phyloP scores from a whole-genome alignment of 2,329 filamentous ascomycete genomes.

The Westerdykella sp. region DNA sequence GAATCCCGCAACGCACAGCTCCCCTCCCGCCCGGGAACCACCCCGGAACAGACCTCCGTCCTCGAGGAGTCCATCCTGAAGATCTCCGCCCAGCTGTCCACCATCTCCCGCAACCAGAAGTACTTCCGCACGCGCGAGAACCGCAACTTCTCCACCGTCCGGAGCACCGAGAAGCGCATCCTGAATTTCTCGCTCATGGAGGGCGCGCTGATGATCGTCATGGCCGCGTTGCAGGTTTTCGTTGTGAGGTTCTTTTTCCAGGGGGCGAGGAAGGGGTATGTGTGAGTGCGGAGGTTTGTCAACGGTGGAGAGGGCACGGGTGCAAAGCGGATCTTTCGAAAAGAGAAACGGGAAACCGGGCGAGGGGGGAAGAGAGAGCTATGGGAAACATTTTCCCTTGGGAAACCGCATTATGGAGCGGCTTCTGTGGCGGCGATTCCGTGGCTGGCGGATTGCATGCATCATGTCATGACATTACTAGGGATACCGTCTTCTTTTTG shows the following conservation, averaged over 20 bases:
- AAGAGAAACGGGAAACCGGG: no score
- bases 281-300: not conserved
- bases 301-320: no score
- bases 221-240: slow-evolving; percentile 95
- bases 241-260: slow-evolving; percentile 99
- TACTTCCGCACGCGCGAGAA: slow-evolving; percentile 99
- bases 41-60: slow-evolving; percentile 78
- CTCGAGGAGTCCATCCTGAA: slow-evolving; percentile 95
- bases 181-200: slow-evolving; percentile 97
- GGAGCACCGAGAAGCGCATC: slow-evolving; percentile 90
- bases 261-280: slow-evolving; percentile 60
- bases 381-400: no score
- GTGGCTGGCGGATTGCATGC: no score
- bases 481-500: no score
- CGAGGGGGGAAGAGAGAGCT: no score
- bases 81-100: slow-evolving; percentile 85
- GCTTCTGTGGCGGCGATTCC: no score
- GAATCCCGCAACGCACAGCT: slow-evolving; percentile 70
- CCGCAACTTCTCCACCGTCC: slow-evolving; percentile 95
- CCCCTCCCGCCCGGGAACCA: slow-evolving; percentile 80
- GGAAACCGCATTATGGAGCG: no score
- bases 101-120: slow-evolving; percentile 94
- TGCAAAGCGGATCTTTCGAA: no score
- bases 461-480: no score
- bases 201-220: slow-evolving; percentile 81